phyloP scores from a whole-genome alignment of 805 yeast species.

The Cyberlindnera amylophila region DNA sequence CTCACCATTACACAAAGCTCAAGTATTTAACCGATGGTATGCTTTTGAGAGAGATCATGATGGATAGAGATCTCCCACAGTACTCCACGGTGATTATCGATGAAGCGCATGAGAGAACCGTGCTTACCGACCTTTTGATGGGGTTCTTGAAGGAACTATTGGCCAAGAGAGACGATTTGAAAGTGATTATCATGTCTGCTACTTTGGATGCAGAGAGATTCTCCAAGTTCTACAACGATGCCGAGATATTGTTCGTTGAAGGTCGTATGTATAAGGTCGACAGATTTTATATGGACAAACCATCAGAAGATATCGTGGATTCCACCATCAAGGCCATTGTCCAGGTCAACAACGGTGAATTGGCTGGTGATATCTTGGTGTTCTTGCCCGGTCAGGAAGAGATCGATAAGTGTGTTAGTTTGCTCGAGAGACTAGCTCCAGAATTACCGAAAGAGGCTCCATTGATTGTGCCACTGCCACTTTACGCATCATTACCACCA shows the following conservation, averaged over 20 bases:
- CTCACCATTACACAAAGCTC: slow-evolving; percentile 57
- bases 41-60: slow-evolving; percentile 87
- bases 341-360: slow-evolving; percentile 73
- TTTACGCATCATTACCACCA: slow-evolving; percentile 93
- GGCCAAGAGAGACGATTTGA: slow-evolving; percentile 49
- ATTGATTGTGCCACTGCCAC: slow-evolving; percentile 67
- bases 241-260: slow-evolving; percentile 83
- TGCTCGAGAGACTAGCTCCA: slow-evolving; percentile 58
- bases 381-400: slow-evolving; percentile 97
- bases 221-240: slow-evolving; percentile 68
- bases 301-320: slow-evolving; percentile 82
- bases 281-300: slow-evolving; percentile 55
- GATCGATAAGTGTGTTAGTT: slow-evolving; percentile 76
- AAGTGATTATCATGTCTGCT: slow-evolving; percentile 90
- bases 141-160: slow-evolving; percentile 80
- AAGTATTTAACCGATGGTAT: slow-evolving; percentile 96
- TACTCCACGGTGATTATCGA: slow-evolving; percentile 82
- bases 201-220: slow-evolving; percentile 90
- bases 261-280: slow-evolving; percentile 89
- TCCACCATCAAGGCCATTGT: slow-evolving; percentile 67
- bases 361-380: slow-evolving; percentile 83
- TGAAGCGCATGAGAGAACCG: slow-evolving; percentile 97
- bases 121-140: slow-evolving; percentile 81
- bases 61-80: slow-evolving; percentile 56
- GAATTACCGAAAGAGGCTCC: slow-evolving; percentile 75